Percentiles rank a stretch among this genome's conserved stretches.
phyloP scores from a whole-genome alignment of 257 asterid genomes.

The Nicotiana knightiana region DNA sequence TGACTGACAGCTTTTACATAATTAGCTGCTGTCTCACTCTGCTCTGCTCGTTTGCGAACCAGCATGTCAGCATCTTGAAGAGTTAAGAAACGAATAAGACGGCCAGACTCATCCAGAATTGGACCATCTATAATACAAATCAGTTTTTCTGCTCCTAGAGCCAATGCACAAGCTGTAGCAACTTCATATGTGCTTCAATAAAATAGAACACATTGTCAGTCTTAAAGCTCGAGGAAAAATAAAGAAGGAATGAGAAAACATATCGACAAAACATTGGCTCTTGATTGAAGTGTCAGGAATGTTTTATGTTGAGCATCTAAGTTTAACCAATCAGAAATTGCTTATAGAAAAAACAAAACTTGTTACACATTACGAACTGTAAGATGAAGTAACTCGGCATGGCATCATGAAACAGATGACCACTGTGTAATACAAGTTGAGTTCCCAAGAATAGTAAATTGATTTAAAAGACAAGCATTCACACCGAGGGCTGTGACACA shows the following conservation, averaged over 20 bases:
- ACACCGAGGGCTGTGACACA: not conserved
- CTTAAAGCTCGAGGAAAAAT: not conserved
- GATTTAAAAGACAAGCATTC: not conserved
- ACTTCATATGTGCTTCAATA: conserved; percentile 88
- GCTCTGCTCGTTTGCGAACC: conserved; percentile 70
- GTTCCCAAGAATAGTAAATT: not conserved
- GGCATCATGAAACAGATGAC: not conserved
- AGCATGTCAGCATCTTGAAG: conserved; percentile 80
- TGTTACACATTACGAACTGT: not conserved
- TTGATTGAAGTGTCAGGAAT: not conserved
- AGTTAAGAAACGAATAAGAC: conserved; percentile 69
- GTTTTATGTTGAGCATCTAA: not conserved
- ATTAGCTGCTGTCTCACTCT: conserved; percentile 88
- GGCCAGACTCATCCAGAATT: conserved; percentile 65
- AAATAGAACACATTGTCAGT: not conserved
- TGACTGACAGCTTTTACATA: conserved; percentile 76
- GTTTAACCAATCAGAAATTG: not conserved
- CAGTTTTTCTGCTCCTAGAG: conserved; percentile 91
- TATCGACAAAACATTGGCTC: not conserved
- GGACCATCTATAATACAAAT: conserved; percentile 90
- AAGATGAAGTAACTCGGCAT: not conserved
- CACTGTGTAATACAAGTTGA: not conserved
- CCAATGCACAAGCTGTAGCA: conserved; percentile 94
- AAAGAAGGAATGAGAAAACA: not conserved
- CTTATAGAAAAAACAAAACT: not conserved